A percentile compares a stretch with the other conserved stretches of the same genome.
These are phyloP conservation scores for Collybiopsis confluens DNA, from an alignment of 768 basidiomycete genomes.

Conservation along the genomic window DNA sequence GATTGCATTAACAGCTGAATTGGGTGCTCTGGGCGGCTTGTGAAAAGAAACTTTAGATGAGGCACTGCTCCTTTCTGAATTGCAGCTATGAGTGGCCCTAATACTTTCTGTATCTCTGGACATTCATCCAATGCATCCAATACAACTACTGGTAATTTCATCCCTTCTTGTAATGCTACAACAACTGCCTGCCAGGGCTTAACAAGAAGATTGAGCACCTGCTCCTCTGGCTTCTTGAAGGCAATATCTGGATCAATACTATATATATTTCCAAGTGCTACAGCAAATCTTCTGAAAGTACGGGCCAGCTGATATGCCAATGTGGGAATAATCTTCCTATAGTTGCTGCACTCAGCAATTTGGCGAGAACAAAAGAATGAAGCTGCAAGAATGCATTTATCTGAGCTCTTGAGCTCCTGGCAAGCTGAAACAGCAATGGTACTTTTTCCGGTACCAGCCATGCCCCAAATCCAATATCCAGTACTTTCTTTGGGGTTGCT, in stretches of 20 bases:
- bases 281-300: background rate
- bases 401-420: background rate
- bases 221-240: background rate
- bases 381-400: background rate
- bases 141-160: background rate
- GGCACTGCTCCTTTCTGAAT: background rate
- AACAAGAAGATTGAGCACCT: background rate
- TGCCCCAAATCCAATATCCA: slow-evolving; percentile 3
- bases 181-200: background rate
- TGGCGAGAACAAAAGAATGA: slow-evolving; percentile 9
- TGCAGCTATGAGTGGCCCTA: background rate
- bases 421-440: slow-evolving; percentile 1
- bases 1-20: background rate
- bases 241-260: background rate
- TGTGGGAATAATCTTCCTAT: slow-evolving; percentile 2
- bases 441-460: slow-evolving; percentile 4
- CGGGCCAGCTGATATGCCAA: slow-evolving; percentile 5
- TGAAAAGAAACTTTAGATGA: slow-evolving; percentile 1
- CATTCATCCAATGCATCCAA: slow-evolving; percentile 7
- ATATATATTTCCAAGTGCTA: background rate
- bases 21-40: background rate
- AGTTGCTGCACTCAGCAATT: background rate
- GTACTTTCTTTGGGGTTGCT: background rate
- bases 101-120: background rate
- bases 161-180: too few relatives aligned